A percentile compares a stretch with the other conserved stretches of the same genome.
Conservation (phyloP, 2,329 filamentous ascomycete species). For the Penicillium frequentans region DNA sequence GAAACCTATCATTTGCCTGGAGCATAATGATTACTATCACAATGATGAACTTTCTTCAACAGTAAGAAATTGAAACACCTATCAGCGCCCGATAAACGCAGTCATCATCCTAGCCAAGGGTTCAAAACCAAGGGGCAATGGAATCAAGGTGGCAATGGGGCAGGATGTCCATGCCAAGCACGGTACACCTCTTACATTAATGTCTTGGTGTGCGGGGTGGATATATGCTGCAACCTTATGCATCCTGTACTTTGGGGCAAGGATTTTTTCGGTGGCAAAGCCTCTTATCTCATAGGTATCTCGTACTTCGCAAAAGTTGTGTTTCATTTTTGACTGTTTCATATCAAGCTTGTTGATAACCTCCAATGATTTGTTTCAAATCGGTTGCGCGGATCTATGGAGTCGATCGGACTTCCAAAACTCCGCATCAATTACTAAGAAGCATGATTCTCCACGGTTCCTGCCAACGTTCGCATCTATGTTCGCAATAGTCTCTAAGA, state of each 20-base stretch:
- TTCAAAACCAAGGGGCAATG: background rate
- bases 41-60: background rate
- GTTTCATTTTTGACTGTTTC: background rate
- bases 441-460: background rate
- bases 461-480: background rate
- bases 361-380: background rate
- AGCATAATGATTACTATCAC: background rate
- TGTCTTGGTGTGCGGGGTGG: background rate
- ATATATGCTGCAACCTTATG: conserved; percentile 6
- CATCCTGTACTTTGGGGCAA: background rate
- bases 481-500: background rate
- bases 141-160: background rate
- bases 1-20: background rate
- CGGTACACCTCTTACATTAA: background rate
- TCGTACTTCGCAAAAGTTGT: background rate
- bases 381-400: background rate
- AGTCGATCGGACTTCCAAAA: background rate
- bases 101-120: background rate
- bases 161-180: background rate
- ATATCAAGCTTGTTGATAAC: background rate
- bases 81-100: background rate
- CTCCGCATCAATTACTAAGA: background rate
- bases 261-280: background rate
- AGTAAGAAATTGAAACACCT: background rate
- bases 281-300: background rate